Conservation (phyloP, 345 rosid genomes). For the Murraya koenigii region DNA sequence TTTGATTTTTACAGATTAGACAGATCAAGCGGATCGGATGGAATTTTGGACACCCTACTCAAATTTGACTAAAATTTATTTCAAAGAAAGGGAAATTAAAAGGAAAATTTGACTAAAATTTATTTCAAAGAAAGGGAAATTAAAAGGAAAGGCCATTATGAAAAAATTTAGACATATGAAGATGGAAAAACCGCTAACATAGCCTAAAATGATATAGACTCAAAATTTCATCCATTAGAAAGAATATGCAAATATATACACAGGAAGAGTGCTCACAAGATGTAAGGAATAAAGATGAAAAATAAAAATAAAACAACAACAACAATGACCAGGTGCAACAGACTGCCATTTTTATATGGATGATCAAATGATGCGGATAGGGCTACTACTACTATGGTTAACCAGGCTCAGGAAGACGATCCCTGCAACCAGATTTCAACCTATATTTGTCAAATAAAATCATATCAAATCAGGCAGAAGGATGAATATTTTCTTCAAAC, state of each 20-base stretch:
- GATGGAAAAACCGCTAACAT: background rate
- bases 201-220: background rate
- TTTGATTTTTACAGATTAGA: too few relatives aligned
- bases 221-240: conserved; percentile 10
- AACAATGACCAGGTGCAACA: background rate
- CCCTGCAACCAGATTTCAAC: background rate
- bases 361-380: background rate
- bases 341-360: background rate
- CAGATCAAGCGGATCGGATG: too few relatives aligned
- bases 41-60: too few relatives aligned
- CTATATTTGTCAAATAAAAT: background rate
- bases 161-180: too few relatives aligned
- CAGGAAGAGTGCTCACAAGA: background rate
- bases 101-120: too few relatives aligned
- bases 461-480: background rate
- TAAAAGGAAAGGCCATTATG: too few relatives aligned
- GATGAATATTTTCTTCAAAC: background rate
- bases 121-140: background rate
- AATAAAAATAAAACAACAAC: too few relatives aligned
- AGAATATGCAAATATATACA: conserved; percentile 19
- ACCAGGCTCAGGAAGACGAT: background rate
- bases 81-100: too few relatives aligned
- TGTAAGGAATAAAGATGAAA: background rate
- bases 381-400: background rate
- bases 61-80: too few relatives aligned